Evolutionary conservation across 1,284 basidiomycete genomes (phyloP).

Genomic region (Ceratobasidium theobromae): DNA sequence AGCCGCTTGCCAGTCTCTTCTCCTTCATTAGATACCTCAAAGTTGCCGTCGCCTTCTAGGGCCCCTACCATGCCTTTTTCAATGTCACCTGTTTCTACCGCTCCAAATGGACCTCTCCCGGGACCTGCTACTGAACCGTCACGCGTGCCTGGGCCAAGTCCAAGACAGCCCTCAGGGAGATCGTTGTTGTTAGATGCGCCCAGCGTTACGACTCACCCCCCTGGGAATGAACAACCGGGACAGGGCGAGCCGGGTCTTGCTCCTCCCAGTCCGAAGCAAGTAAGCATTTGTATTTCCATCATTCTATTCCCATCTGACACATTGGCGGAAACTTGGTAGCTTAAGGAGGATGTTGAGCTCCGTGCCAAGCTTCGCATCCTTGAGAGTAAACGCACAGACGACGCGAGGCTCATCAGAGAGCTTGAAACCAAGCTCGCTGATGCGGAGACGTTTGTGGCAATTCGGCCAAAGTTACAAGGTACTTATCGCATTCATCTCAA

Average conservation of each 20-base stretch:
- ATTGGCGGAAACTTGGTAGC: slow-evolving; percentile 44
- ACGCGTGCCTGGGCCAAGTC: no score
- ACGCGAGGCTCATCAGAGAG: slow-evolving; percentile 77
- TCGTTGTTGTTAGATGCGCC: no score
- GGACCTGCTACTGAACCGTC: no score
- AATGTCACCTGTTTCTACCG: neutral
- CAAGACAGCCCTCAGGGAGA: neutral
- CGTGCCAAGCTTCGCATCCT: slow-evolving; percentile 81
- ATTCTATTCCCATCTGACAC: slow-evolving; percentile 11
- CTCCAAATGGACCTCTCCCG: neutral
- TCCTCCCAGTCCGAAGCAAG: slow-evolving; percentile 38
- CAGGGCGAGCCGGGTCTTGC: no score
- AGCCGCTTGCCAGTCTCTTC: slow-evolving; percentile 19
- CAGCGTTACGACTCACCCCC: no score
- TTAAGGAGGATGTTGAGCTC: slow-evolving; percentile 71
- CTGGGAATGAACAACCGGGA: no score
- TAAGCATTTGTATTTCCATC: slow-evolving; percentile 37
- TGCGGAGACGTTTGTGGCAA: slow-evolving; percentile 80
- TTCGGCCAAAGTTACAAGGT: slow-evolving; percentile 81
- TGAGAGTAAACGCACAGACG: slow-evolving; percentile 85
- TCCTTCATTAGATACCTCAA: slow-evolving; percentile 19
- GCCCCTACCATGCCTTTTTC: neutral
- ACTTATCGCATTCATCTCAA: slow-evolving; percentile 19
- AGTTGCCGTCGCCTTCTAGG: slow-evolving; percentile 11
- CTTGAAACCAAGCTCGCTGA: slow-evolving; percentile 84